Percentiles rank a stretch among this genome's conserved stretches.
These are phyloP conservation scores for Dictyostelium brefeldianum DNA, from an alignment of 78 protist species.

Conservation along the genomic window DNA sequence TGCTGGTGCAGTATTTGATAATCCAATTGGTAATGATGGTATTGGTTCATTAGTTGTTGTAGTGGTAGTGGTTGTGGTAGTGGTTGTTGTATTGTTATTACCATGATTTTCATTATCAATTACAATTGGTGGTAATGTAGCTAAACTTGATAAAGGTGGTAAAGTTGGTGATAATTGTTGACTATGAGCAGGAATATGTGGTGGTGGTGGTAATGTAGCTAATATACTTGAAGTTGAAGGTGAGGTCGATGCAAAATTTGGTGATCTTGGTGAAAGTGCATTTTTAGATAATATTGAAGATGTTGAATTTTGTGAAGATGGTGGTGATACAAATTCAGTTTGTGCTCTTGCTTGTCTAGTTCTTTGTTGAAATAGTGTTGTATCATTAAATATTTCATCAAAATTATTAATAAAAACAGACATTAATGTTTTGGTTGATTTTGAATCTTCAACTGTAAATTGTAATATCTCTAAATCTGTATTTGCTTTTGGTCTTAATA, in stretches of 20 bases:
- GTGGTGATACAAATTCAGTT: conserved; percentile 52
- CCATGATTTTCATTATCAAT: neutral
- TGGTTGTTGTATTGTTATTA: neutral
- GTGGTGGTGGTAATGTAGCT: neutral
- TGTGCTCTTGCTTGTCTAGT: conserved; percentile 64
- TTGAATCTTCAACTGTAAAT: conserved; percentile 72
- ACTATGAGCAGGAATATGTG: neutral
- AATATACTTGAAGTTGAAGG: neutral
- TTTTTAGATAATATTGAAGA: conserved; percentile 11
- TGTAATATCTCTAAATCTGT: conserved; percentile 66
- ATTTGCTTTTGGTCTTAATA: conserved; percentile 61
- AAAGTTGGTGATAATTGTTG: neutral
- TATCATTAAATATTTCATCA: conserved; percentile 69
- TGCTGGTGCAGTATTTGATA: conserved; percentile 1
- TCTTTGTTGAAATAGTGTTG: conserved; percentile 26
- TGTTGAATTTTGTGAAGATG: conserved; percentile 4
- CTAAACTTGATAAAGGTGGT: neutral
- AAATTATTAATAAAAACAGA: conserved; percentile 32
- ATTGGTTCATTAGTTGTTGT: neutral
- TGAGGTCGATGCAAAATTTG: neutral
- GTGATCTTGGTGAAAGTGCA: neutral
- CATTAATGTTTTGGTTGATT: conserved; percentile 69
- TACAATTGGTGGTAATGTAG: neutral
- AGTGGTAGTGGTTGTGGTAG: neutral
- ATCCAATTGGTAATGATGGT: conserved; percentile 16